Percentiles rank a stretch among this genome's conserved stretches.
Evolutionary conservation across 73 alveolate species (phyloP).

Genomic region (Uronychia binucleata): DNA sequence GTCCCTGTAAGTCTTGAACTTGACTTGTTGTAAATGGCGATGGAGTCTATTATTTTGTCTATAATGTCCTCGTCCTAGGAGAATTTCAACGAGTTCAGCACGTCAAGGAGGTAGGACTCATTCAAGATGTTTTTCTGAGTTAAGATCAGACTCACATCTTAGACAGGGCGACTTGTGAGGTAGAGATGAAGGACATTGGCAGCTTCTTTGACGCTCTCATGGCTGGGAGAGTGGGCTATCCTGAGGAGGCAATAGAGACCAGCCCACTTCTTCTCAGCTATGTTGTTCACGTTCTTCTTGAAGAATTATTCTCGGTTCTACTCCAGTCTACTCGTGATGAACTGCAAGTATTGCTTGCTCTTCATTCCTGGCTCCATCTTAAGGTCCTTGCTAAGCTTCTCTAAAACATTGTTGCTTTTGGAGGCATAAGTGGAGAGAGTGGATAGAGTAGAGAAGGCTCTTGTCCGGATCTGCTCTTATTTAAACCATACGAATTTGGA

Average conservation of each 20-base stretch:
- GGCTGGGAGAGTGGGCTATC: slow-evolving; percentile 43
- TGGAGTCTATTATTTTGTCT: slow-evolving; percentile 21
- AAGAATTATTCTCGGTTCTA: slow-evolving; percentile 2
- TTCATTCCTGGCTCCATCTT: slow-evolving; percentile 21
- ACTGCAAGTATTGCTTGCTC: slow-evolving; percentile 46
- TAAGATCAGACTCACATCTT: not conserved
- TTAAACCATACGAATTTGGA: slow-evolving; percentile 12
- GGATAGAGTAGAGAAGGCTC: slow-evolving; percentile 64
- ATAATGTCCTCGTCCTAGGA: slow-evolving; percentile 35
- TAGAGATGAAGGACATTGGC: slow-evolving; percentile 12
- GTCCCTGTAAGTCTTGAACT: slow-evolving; percentile 9
- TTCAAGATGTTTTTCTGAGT: slow-evolving; percentile 4
- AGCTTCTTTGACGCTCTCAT: slow-evolving; percentile 30
- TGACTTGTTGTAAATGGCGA: slow-evolving; percentile 26
- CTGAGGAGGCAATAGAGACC: slow-evolving; percentile 57
- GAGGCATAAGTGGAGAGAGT: slow-evolving; percentile 65
- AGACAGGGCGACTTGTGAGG: not conserved
- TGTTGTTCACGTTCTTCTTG: not conserved
- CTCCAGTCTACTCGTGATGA: slow-evolving; percentile 42
- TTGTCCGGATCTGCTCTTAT: slow-evolving; percentile 29
- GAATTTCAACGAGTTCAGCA: slow-evolving; percentile 38
- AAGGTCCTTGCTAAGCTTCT: slow-evolving; percentile 38
- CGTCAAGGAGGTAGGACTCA: slow-evolving; percentile 43
- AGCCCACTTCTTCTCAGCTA: slow-evolving; percentile 26
- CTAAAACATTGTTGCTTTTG: slow-evolving; percentile 26